Percentiles rank a stretch among this genome's conserved stretches.
These are phyloP conservation scores for Scortechinia acanthostroma DNA, from an alignment of 2,329 filamentous ascomycete genomes.

Conservation along the genomic window DNA sequence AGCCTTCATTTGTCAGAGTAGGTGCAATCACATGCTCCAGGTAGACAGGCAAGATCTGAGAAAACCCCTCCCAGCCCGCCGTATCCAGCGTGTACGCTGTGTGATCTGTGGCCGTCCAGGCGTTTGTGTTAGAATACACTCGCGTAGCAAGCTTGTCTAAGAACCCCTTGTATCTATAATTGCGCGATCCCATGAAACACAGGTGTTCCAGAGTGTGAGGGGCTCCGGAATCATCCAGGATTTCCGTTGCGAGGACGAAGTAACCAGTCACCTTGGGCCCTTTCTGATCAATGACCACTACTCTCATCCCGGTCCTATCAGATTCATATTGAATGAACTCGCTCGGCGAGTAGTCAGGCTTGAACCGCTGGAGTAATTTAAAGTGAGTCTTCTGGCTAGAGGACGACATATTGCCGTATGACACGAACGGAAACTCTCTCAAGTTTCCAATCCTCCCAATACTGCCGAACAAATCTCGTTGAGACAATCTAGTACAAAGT, in stretches of 20 bases:
- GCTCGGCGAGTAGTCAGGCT: conserved; percentile 82
- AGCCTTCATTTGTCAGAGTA: conserved; percentile 84
- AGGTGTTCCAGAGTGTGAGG: conserved; percentile 81
- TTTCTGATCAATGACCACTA: conserved; percentile 83
- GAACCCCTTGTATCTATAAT: conserved; percentile 88
- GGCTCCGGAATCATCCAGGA: conserved; percentile 91
- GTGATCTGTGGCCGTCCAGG: conserved; percentile 93
- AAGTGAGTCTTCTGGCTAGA: conserved; percentile 61
- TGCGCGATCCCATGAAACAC: conserved; percentile 85
- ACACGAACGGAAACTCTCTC: neutral
- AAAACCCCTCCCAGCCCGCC: conserved; percentile 94
- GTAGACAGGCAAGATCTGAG: conserved; percentile 88
- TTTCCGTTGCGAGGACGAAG: conserved; percentile 92
- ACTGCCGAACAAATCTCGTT: neutral
- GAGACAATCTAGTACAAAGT: neutral
- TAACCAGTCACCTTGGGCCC: conserved; percentile 94
- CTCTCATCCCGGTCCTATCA: conserved; percentile 85
- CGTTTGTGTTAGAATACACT: conserved; percentile 89
- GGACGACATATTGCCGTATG: conserved; percentile 41
- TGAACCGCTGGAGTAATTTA: conserved; percentile 77
- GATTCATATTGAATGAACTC: conserved; percentile 94
- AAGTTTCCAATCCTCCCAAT: neutral
- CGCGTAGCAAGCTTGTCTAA: conserved; percentile 89
- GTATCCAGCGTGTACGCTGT: conserved; percentile 94
- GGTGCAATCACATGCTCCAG: conserved; percentile 89